Percentiles rank a stretch among this genome's conserved stretches.
Evolutionary conservation across 495 filamentous ascomycete species (phyloP).

Genomic region (Xylaria castorea): DNA sequence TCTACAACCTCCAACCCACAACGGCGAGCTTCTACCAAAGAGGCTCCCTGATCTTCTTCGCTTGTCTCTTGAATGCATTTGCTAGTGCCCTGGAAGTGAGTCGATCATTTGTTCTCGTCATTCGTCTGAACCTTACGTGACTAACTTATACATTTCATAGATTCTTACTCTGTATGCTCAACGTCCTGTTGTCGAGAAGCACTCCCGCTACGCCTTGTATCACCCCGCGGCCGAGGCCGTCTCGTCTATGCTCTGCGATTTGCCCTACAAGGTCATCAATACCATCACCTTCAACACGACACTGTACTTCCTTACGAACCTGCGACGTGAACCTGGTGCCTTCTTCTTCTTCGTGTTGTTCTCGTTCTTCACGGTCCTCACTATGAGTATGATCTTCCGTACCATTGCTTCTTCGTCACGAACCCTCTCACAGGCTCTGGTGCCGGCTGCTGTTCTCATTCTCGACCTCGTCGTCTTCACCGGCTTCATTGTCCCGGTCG

Average conservation of each 20-base stretch:
- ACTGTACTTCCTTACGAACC: conserved; percentile 86
- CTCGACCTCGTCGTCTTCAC: conserved; percentile 86
- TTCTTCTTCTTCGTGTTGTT: conserved; percentile 85
- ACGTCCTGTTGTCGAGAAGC: conserved; percentile 92
- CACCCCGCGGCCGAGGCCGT: conserved; percentile 89
- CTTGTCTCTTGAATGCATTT: conserved; percentile 87
- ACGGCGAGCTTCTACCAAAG: conserved; percentile 78
- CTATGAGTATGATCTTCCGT: conserved; percentile 84
- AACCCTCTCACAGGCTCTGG: conserved; percentile 82
- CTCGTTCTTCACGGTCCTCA: conserved; percentile 68
- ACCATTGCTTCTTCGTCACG: conserved; percentile 81
- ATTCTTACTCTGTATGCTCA: conserved; percentile 86
- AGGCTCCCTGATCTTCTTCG: conserved; percentile 87
- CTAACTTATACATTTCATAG: conserved; percentile 34
- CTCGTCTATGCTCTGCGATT: conserved; percentile 79
- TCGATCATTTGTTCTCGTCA: conserved; percentile 1
- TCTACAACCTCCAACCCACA: conserved; percentile 71
- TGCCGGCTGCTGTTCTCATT: conserved; percentile 82
- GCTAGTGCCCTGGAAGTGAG: conserved; percentile 73
- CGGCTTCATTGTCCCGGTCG: conserved; percentile 82
- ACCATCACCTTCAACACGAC: conserved; percentile 67
- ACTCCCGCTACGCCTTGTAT: conserved; percentile 87
- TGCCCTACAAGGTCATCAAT: conserved; percentile 71
- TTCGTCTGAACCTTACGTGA: conserved; percentile 8
- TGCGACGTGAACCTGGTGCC: conserved; percentile 76